These are phyloP conservation scores for Aspergillus terreus DNA, from an alignment of 2,329 filamentous ascomycete species.

Conservation along the genomic window DNA sequence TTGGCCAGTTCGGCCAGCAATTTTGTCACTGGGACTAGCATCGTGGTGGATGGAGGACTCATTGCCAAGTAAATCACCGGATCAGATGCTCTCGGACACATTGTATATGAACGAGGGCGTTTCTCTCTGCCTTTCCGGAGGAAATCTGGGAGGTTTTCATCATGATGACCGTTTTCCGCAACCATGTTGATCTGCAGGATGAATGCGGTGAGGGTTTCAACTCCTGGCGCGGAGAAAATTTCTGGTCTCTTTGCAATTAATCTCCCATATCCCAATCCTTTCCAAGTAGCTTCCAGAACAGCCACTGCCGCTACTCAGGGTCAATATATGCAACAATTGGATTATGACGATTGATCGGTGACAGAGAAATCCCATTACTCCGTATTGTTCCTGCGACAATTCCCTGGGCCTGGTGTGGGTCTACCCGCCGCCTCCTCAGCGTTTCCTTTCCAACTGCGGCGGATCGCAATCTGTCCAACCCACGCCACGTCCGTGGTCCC, in stretches of 20 bases:
- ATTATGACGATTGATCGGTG: background rate
- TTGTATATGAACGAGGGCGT: no score
- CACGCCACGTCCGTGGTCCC: slow-evolving; percentile 19
- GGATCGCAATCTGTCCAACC: slow-evolving; percentile 18
- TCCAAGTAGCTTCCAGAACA: no score
- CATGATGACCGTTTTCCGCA: background rate
- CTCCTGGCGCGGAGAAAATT: background rate
- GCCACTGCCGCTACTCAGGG: background rate
- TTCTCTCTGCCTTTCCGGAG: background rate
- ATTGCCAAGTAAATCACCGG: slow-evolving; percentile 33
- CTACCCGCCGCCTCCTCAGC: slow-evolving; percentile 9
- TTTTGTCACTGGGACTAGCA: slow-evolving; percentile 76
- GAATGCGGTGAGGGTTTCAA: background rate
- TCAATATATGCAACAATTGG: background rate
- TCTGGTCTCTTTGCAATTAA: background rate
- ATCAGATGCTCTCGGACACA: no score
- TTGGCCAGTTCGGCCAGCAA: slow-evolving; percentile 69
- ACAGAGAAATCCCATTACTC: background rate
- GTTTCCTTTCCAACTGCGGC: slow-evolving; percentile 17
- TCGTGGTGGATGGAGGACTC: slow-evolving; percentile 76
- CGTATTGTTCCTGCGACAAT: slow-evolving; percentile 5
- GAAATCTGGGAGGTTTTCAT: background rate
- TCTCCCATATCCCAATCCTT: no score
- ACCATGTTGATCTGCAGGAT: background rate
- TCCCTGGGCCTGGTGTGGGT: slow-evolving; percentile 10